Evolutionary conservation across 1,284 basidiomycete genomes (phyloP), one percentile per base, ranked within the genome.

Genomic region (Meira nashicola): DNA sequence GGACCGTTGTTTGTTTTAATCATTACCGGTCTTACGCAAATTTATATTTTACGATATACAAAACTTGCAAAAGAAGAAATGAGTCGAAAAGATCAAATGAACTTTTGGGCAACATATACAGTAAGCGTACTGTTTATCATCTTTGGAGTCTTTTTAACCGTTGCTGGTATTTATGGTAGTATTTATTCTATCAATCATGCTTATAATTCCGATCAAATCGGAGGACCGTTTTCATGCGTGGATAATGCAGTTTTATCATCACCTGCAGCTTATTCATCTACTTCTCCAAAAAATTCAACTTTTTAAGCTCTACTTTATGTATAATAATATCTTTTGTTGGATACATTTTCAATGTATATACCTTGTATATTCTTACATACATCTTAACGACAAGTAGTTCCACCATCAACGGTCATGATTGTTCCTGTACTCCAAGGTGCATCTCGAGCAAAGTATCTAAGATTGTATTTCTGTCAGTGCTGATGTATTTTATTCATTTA

Each of bases 91-190:
- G 17, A 44, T 17, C 43, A 25, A 44, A 9, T 25, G 23, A 17
- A 25, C 17, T 44, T 44, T 44, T 17, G 17, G 43, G 23, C 23
- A 44, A 17, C 17, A 44, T 17, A 25, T 44, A 8, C 43, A 25
- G 17, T 39, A 9, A 43, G 17, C 17, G 28, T 54, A 2, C 11
- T 54, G 17, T 39, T 54, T 12, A 17, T 54, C 12, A 25, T 44
- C 43, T 10, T 17, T 40, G 52, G 52, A 10, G 17, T 39, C 14
- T 54, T 54, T 17, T 19, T 54, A 3, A 39, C 62, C 65, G 77
- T 84, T 9, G 81, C 82, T 6, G 83, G 83, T 23, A 83, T 83
- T 1, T 85, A 83, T 70, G 82, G 84, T 6, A 82, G 81, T 9
- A 77, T 83, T 53, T 77, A 65, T 17, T 63, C 63, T 12, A 76